A percentile compares a stretch with the other conserved stretches of the same genome.
These are phyloP conservation scores for Podospora fimiseda DNA, from an alignment of 495 filamentous ascomycete genomes.

Conservation along the genomic window DNA sequence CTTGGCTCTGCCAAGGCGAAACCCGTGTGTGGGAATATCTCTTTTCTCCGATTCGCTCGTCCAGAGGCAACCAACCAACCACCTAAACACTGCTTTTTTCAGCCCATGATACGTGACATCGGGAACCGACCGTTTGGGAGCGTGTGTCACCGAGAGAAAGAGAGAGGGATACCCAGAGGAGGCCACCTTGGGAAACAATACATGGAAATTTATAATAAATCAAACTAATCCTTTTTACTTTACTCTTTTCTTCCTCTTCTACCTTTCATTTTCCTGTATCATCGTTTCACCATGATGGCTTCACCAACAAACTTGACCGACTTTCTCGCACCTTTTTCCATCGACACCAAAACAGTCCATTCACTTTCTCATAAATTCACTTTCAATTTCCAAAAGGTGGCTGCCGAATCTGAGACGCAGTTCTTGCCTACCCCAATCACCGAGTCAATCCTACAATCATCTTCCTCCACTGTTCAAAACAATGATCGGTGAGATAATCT, in stretches of 20 bases:
- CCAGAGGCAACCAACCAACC: background rate
- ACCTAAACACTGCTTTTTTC: background rate
- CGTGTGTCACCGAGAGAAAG: no score
- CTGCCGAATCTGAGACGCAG: constrained; percentile 59
- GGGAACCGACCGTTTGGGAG: no score
- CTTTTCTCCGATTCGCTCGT: background rate
- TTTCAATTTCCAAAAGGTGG: constrained; percentile 55
- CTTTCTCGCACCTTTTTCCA: constrained; percentile 40
- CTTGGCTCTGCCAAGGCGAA: no score
- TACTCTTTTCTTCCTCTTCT: no score
- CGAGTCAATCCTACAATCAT: constrained; percentile 50
- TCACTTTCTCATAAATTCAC: constrained; percentile 57
- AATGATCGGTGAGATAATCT: constrained; percentile 46
- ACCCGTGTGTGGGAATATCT: no score
- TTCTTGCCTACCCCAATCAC: constrained; percentile 78
- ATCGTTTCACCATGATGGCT: background rate
- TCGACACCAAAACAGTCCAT: constrained; percentile 45
- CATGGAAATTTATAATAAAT: no score
- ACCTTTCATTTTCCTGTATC: background rate
- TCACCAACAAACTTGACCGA: constrained; percentile 23
- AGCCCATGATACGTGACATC: constrained; percentile 5
- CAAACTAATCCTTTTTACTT: no score
- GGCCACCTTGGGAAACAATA: no score
- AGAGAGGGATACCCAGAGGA: no score
- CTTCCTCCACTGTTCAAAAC: constrained; percentile 37